Conservation (phyloP, 805 yeast genomes). For the Ogataea saltuana region DNA sequence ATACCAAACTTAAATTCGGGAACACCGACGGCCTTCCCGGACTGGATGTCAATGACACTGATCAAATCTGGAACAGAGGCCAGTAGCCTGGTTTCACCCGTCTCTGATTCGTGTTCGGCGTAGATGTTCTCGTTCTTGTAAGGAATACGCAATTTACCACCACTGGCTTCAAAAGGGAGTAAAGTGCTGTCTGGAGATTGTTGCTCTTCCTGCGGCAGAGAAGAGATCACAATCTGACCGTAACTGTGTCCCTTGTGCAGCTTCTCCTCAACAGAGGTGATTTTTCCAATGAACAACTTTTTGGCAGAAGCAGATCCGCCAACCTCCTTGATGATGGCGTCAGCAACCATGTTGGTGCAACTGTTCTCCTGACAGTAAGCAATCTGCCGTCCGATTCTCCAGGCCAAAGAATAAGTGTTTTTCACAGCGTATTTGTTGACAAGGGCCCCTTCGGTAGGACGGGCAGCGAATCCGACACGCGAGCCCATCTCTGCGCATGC, state of each 20-base stretch:
- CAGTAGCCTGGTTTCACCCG: slow-evolving; percentile 15
- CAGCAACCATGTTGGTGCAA: slow-evolving; percentile 36
- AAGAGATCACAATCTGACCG: slow-evolving; percentile 39
- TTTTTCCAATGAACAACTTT: slow-evolving; percentile 42
- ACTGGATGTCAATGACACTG: slow-evolving; percentile 26
- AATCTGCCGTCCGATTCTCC: slow-evolving; percentile 49
- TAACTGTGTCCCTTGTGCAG: slow-evolving; percentile 43
- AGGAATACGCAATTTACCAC: slow-evolving; percentile 37
- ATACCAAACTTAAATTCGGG: slow-evolving; percentile 32
- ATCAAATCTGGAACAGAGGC: slow-evolving; percentile 29
- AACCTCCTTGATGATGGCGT: slow-evolving; percentile 38
- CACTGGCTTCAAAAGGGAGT: slow-evolving; percentile 10
- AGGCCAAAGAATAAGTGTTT: slow-evolving; percentile 40
- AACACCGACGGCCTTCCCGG: slow-evolving; percentile 32
- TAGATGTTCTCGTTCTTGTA: slow-evolving; percentile 49
- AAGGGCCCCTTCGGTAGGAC: slow-evolving; percentile 19
- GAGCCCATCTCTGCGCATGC: slow-evolving; percentile 43
- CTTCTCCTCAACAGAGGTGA: slow-evolving; percentile 42
- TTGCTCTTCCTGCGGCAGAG: not conserved
- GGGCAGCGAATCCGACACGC: slow-evolving; percentile 38
- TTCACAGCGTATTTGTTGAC: slow-evolving; percentile 20
- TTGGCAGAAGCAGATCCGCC: slow-evolving; percentile 34
- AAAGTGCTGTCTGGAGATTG: not conserved
- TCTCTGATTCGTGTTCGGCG: slow-evolving; percentile 11
- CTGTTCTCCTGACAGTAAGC: slow-evolving; percentile 36